phyloP scores from a whole-genome alignment of 192 early-diverging fungal species.

The Backusella psychrophila region DNA sequence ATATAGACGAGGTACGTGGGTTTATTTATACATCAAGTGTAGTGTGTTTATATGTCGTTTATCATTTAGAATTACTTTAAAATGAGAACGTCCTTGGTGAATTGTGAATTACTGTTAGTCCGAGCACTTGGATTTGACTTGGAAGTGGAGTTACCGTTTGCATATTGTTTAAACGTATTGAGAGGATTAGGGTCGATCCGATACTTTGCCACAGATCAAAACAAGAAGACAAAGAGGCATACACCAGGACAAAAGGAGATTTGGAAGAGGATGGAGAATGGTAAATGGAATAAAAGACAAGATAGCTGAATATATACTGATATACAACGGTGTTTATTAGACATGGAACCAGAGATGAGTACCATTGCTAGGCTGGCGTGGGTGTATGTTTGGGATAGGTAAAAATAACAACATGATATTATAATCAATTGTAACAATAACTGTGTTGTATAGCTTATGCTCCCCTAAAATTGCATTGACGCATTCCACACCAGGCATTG shows the following conservation, averaged over 20 bases:
- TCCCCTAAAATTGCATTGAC: constrained; percentile 29
- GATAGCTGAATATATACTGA: neutral
- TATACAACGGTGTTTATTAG: neutral
- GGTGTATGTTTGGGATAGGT: constrained; percentile 40
- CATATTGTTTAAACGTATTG: constrained; percentile 48
- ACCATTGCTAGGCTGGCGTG: constrained; percentile 29
- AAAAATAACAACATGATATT: neutral
- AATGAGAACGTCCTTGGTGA: constrained; percentile 47
- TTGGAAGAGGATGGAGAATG: constrained; percentile 21
- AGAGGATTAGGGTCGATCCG: constrained; percentile 46
- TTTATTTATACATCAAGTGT: neutral
- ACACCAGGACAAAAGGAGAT: constrained; percentile 22
- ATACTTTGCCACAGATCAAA: constrained; percentile 9
- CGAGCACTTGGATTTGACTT: constrained; percentile 49
- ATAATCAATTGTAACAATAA: neutral
- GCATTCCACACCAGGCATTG: constrained; percentile 24
- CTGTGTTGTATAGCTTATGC: constrained; percentile 11
- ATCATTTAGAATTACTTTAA: constrained; percentile 40
- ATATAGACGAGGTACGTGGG: constrained; percentile 26
- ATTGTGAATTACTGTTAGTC: constrained; percentile 47
- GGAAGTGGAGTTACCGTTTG: constrained; percentile 49
- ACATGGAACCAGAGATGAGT: constrained; percentile 30
- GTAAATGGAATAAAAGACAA: neutral
- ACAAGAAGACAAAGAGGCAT: neutral
- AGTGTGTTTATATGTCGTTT: neutral